Conservation (phyloP, 495 filamentous ascomycete species). For the Tuber aestivum region DNA sequence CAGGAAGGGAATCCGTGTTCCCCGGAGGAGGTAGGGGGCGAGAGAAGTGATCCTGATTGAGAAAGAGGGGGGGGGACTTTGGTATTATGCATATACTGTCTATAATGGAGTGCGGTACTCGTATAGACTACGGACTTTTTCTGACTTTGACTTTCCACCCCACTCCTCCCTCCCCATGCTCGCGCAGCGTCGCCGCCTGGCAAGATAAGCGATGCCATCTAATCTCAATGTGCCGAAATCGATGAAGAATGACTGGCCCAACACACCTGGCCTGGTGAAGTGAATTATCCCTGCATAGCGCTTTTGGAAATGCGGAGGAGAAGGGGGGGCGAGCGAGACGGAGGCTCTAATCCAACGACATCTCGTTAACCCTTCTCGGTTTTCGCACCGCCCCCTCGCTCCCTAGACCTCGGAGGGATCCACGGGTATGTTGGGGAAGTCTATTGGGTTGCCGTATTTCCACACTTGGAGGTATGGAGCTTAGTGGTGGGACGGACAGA, state of each 20-base stretch:
- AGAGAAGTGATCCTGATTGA: not conserved
- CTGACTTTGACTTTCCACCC: not conserved
- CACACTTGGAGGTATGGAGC: not conserved
- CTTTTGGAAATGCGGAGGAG: not conserved
- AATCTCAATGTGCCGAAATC: not conserved
- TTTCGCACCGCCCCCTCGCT: not conserved
- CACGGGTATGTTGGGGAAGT: not conserved
- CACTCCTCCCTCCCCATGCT: not conserved
- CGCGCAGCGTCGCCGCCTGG: not conserved
- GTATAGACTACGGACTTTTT: not conserved
- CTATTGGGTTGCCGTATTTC: not conserved
- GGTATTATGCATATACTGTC: not conserved
- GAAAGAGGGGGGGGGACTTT: not conserved
- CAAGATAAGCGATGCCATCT: not conserved
- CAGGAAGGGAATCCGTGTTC: not conserved
- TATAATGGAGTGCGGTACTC: not conserved
- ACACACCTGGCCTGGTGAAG: not conserved
- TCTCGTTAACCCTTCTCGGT: not conserved
- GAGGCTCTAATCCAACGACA: not conserved
- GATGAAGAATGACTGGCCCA: not conserved
- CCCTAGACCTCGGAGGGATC: not conserved
- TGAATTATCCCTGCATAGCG: not conserved
- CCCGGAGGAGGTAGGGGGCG: not conserved
- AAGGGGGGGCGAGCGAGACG: not conserved
- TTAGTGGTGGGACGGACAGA: not conserved